Conservation (phyloP, 2,329 filamentous ascomycete genomes). For the Rutstroemia sp. region DNA sequence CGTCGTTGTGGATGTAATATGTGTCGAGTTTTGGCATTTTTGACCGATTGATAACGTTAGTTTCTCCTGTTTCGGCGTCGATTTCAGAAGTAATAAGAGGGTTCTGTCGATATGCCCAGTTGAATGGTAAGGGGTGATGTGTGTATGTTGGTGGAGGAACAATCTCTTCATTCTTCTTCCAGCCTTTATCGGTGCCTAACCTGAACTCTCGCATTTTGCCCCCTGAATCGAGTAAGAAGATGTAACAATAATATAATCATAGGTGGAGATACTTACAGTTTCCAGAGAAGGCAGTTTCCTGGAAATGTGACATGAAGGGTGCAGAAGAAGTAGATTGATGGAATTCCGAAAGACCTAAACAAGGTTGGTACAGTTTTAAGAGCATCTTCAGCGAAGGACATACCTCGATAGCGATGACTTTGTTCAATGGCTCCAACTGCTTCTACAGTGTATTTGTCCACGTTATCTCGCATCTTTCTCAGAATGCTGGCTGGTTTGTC, state of each 20-base stretch:
- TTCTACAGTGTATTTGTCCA: conserved; percentile 57
- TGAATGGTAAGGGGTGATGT: conserved; percentile 66
- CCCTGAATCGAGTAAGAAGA: conserved; percentile 33
- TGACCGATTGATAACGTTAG: conserved; percentile 24
- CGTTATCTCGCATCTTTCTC: conserved; percentile 63
- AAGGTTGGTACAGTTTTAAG: neutral
- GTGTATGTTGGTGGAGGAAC: conserved; percentile 76
- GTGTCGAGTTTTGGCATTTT: conserved; percentile 16
- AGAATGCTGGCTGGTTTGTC: conserved; percentile 50
- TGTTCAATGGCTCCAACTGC: conserved; percentile 66
- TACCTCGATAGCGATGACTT: conserved; percentile 79
- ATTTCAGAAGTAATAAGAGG: conserved; percentile 47
- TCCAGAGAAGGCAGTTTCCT: conserved; percentile 62
- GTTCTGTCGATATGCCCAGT: conserved; percentile 80
- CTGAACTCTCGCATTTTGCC: conserved; percentile 57
- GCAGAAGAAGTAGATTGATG: conserved; percentile 67
- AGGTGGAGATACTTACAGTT: conserved; percentile 46
- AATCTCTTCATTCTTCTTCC: conserved; percentile 56
- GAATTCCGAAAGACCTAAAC: conserved; percentile 70
- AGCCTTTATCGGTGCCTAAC: conserved; percentile 55
- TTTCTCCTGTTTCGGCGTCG: conserved; percentile 26
- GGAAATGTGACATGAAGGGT: conserved; percentile 63
- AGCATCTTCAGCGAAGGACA: conserved; percentile 6
- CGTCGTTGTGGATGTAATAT: conserved; percentile 20
- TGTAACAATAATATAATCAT: neutral